These are phyloP conservation scores for Ustilago sp. DNA, from an alignment of 1,284 basidiomycete species.

Conservation along the genomic window DNA sequence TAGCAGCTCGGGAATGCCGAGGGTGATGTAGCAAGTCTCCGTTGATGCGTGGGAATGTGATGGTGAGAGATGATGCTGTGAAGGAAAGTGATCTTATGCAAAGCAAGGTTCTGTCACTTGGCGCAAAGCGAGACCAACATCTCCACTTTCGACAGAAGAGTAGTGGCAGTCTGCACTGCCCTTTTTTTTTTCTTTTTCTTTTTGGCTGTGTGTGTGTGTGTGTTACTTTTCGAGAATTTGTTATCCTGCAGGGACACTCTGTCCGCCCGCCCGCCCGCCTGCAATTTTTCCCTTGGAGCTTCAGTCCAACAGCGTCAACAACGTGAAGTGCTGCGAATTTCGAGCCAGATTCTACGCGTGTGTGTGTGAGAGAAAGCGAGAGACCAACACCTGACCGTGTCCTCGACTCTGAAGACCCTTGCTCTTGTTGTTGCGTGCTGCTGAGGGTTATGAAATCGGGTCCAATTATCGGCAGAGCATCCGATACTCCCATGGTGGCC, in stretches of 20 bases:
- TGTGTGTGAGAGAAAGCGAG: conserved; percentile 15
- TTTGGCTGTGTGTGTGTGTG: not conserved
- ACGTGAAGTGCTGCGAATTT: not conserved
- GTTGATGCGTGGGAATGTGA: not conserved
- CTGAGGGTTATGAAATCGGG: not conserved
- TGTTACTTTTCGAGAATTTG: conserved; percentile 15
- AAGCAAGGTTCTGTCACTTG: conserved; percentile 1
- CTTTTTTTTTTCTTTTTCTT: not conserved
- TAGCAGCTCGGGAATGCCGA: conserved; percentile 9
- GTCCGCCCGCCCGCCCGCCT: not conserved
- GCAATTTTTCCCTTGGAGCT: not conserved
- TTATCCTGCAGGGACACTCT: not conserved
- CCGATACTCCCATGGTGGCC: not conserved
- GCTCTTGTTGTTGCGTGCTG: not conserved
- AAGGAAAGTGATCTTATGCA: not conserved
- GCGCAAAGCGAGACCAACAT: conserved; percentile 15
- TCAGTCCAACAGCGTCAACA: not conserved
- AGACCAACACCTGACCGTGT: conserved; percentile 47
- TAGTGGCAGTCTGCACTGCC: not conserved
- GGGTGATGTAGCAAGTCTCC: not conserved
- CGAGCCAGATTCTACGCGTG: not conserved
- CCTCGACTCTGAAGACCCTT: not conserved
- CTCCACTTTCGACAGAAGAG: conserved; percentile 17
- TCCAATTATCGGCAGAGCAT: not conserved
- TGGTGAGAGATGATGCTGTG: not conserved